phyloP scores from a whole-genome alignment of 1,284 basidiomycete genomes.

The Lentinus polychrous region DNA sequence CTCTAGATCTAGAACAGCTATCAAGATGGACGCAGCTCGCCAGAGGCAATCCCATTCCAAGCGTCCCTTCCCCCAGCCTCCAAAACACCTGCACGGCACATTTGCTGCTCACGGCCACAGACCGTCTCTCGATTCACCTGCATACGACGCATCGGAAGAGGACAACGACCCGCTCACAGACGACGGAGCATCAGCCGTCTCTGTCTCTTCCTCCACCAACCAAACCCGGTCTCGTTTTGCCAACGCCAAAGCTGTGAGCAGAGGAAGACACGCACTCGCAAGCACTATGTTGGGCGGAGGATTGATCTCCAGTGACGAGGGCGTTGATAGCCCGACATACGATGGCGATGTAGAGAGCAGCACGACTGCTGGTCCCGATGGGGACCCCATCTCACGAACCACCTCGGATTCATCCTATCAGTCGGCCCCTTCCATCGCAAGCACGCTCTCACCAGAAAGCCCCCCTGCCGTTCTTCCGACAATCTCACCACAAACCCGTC shows the following conservation, averaged over 20 bases:
- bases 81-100: constrained; percentile 6
- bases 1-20: background rate
- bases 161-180: constrained; percentile 79
- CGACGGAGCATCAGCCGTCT: constrained; percentile 52
- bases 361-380: constrained; percentile 42
- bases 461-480: constrained; percentile 39
- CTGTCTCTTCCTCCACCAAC: constrained; percentile 26
- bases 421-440: constrained; percentile 10
- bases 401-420: constrained; percentile 11
- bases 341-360: constrained; percentile 86
- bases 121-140: constrained; percentile 59
- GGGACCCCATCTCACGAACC: constrained; percentile 10
- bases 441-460: constrained; percentile 13
- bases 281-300: constrained; percentile 23
- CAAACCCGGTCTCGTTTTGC: constrained; percentile 21
- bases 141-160: constrained; percentile 77
- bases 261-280: constrained; percentile 42
- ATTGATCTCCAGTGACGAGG: constrained; percentile 61
- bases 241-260: constrained; percentile 12
- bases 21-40: constrained; percentile 11
- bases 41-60: constrained; percentile 51
- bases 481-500: constrained; percentile 29
- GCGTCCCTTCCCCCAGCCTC: constrained; percentile 47
- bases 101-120: constrained; percentile 11
- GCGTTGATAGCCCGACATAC: constrained; percentile 79